These are phyloP conservation scores for Penicillium taxi DNA, from an alignment of 495 filamentous ascomycete genomes.

Conservation along the genomic window DNA sequence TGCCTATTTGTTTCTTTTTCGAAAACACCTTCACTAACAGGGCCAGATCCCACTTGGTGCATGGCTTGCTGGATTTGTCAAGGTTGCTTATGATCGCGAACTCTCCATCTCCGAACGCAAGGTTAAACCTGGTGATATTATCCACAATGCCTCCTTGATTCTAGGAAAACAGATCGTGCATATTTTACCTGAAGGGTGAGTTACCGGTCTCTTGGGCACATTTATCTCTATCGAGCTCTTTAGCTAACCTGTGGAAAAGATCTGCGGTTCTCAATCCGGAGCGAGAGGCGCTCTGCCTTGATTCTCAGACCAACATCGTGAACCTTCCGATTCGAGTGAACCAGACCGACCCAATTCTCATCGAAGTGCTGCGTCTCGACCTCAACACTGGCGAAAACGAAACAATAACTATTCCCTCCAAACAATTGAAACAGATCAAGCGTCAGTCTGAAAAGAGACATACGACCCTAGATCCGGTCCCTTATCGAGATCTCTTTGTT, in stretches of 20 bases:
- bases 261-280: constrained; percentile 84
- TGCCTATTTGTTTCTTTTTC: constrained; percentile 1
- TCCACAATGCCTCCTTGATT: constrained; percentile 86
- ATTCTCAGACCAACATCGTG: constrained; percentile 47
- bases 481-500: constrained; percentile 52
- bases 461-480: constrained; percentile 41
- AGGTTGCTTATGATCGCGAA: constrained; percentile 80
- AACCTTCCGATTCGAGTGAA: constrained; percentile 85
- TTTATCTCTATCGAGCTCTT: constrained; percentile 20
- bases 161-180: constrained; percentile 94
- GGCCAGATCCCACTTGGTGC: constrained; percentile 54
- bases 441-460: constrained; percentile 49
- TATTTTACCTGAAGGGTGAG: constrained; percentile 89
- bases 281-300: constrained; percentile 66
- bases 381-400: constrained; percentile 71
- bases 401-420: constrained; percentile 60
- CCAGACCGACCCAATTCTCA: constrained; percentile 75
- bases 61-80: constrained; percentile 60
- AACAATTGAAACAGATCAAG: constrained; percentile 60
- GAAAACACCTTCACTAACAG: constrained; percentile 15
- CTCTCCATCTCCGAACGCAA: constrained; percentile 79
- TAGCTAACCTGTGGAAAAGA: no score
- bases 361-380: constrained; percentile 80
- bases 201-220: constrained; percentile 2
- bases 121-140: constrained; percentile 76